These are phyloP conservation scores for Mucor lusitanicus DNA, from an alignment of 371 early-diverging fungal genomes.

Conservation along the genomic window DNA sequence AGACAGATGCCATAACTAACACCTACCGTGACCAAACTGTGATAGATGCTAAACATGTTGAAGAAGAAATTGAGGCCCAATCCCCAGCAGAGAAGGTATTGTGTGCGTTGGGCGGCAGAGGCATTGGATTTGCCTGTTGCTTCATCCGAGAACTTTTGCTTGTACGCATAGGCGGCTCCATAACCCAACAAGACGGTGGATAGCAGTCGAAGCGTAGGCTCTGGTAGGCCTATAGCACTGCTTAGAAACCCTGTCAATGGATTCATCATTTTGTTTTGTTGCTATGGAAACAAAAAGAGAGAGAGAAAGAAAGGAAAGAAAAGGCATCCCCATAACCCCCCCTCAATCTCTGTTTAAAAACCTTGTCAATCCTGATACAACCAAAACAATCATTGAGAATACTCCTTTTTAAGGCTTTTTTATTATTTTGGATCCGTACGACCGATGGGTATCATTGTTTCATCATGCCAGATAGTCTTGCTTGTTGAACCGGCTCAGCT, in stretches of 20 bases:
- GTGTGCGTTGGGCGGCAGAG: conserved; percentile 49
- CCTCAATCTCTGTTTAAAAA: not conserved
- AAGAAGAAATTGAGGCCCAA: conserved; percentile 59
- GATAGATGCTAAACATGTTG: conserved; percentile 59
- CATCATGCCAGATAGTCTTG: not conserved
- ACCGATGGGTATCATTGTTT: not conserved
- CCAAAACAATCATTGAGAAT: not conserved
- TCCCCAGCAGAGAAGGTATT: conserved; percentile 52
- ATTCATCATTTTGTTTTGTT: conserved; percentile 19
- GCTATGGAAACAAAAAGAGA: not conserved
- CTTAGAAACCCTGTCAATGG: conserved; percentile 31
- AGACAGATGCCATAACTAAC: conserved; percentile 55
- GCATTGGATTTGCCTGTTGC: conserved; percentile 18
- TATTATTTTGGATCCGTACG: not conserved
- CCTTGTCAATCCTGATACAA: not conserved
- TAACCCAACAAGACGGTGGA: conserved; percentile 56
- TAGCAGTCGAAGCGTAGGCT: conserved; percentile 58
- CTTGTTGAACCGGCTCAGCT: not conserved
- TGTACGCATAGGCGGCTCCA: conserved; percentile 47
- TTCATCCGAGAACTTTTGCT: conserved; percentile 31
- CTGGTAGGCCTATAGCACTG: conserved; percentile 56
- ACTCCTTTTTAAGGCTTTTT: not conserved
- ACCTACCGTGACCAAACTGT: conserved; percentile 59
- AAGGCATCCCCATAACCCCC: not conserved
- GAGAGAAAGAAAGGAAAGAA: conserved; percentile 3